phyloP scores from a whole-genome alignment of 2,329 filamentous ascomycete species.

The Lachnellula willkommii region DNA sequence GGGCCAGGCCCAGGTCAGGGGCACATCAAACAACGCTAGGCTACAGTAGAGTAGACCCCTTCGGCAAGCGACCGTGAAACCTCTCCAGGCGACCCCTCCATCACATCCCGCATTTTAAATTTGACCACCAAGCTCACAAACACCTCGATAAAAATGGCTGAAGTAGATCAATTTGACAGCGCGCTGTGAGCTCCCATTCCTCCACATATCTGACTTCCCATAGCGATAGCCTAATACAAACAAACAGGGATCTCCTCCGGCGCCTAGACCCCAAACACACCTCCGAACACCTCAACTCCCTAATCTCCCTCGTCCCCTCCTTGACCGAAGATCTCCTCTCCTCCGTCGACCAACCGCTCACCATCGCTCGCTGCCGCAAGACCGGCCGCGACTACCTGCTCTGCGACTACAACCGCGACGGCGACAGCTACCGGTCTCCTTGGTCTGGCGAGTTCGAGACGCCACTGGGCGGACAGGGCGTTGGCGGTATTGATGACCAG shows the following conservation, averaged over 20 bases:
- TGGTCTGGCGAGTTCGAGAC: conserved; percentile 99
- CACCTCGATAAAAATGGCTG: conserved; percentile 28
- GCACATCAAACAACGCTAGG: neutral
- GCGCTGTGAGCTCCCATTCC: conserved; percentile 29
- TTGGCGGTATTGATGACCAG: conserved; percentile 44
- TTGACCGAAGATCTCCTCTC: conserved; percentile 97
- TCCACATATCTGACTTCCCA: neutral
- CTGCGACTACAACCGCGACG: conserved; percentile 99
- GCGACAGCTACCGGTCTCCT: conserved; percentile 94
- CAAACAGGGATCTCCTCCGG: conserved; percentile 87
- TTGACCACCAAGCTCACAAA: conserved; percentile 3
- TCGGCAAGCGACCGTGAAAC: neutral
- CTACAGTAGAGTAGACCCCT: too few species aligned
- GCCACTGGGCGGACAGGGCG: conserved; percentile 63
- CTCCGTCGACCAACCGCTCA: conserved; percentile 92
- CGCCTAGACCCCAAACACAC: conserved; percentile 95
- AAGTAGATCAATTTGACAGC: conserved; percentile 33
- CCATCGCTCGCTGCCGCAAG: conserved; percentile 77
- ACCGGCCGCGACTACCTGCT: conserved; percentile 92
- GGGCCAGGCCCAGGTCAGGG: too few species aligned
- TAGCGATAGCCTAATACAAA: neutral
- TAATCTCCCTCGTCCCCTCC: conserved; percentile 82
- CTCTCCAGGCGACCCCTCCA: conserved; percentile 15
- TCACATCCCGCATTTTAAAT: neutral
- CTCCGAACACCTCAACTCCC: conserved; percentile 76